Percentiles rank a stretch among this genome's conserved stretches.
Conservation (phyloP, 2,329 filamentous ascomycete species). For the Simplicillium aogashimaense region DNA sequence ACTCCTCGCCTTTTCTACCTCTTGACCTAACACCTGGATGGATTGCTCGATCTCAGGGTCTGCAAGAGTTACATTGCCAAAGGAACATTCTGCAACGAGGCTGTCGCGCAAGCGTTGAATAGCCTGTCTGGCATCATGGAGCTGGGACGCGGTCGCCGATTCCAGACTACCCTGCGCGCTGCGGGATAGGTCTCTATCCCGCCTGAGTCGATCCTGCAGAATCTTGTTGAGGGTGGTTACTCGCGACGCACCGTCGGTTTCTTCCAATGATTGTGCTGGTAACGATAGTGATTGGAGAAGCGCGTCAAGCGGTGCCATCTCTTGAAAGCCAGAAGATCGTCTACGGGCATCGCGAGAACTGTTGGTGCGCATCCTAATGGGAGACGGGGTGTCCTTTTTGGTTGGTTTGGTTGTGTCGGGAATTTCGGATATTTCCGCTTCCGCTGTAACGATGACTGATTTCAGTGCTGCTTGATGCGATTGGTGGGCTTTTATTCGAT, state of each 20-base stretch:
- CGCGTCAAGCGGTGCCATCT: slow-evolving; percentile 31
- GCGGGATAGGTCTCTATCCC: slow-evolving; percentile 31
- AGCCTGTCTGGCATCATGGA: slow-evolving; percentile 37
- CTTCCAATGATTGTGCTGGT: slow-evolving; percentile 23
- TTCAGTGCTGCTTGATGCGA: slow-evolving; percentile 32
- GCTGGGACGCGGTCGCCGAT: slow-evolving; percentile 23
- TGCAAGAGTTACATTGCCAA: slow-evolving; percentile 34
- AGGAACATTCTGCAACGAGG: slow-evolving; percentile 42
- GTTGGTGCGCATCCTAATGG: slow-evolving; percentile 21
- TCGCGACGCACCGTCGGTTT: slow-evolving; percentile 13
- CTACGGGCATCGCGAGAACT: slow-evolving; percentile 15
- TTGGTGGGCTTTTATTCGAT: slow-evolving; percentile 31
- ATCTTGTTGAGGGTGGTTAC: slow-evolving; percentile 22
- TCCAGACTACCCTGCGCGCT: slow-evolving; percentile 43
- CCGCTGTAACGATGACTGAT: slow-evolving; percentile 30
- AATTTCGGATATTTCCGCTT: slow-evolving; percentile 27
- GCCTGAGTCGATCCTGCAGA: slow-evolving; percentile 28
- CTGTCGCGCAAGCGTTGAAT: slow-evolving; percentile 40
- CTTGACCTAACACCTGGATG: slow-evolving; percentile 34
- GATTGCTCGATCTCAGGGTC: slow-evolving; percentile 43
- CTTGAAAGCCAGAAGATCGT: slow-evolving; percentile 23
- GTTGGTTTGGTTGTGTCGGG: slow-evolving; percentile 9
- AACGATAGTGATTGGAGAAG: slow-evolving; percentile 39
- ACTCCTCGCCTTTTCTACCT: slow-evolving; percentile 29
- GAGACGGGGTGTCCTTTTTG: slow-evolving; percentile 15